phyloP scores from a whole-genome alignment of 495 filamentous ascomycete species.

The Podospora conica region DNA sequence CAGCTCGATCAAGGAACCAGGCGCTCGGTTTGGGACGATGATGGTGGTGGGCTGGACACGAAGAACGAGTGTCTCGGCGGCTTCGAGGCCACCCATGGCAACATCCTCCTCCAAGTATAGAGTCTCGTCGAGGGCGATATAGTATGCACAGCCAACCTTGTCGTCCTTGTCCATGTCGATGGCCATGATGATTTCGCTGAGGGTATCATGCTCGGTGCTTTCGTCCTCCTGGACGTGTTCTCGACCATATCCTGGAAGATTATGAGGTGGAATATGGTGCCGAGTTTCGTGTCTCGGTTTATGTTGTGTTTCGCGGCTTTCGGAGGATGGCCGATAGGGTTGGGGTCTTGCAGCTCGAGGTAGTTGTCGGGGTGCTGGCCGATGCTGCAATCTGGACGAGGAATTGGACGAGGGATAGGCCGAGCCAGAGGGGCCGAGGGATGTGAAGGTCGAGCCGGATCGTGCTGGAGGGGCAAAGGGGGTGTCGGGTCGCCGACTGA shows the following conservation, averaged over 20 bases:
- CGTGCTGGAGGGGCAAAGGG: neutral
- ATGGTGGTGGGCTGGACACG: slow-evolving; percentile 77
- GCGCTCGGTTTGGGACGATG: slow-evolving; percentile 63
- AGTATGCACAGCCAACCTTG: slow-evolving; percentile 83
- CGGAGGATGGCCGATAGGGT: neutral
- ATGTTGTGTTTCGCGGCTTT: neutral
- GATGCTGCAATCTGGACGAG: neutral
- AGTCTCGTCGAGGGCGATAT: slow-evolving; percentile 64
- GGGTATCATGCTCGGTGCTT: slow-evolving; percentile 40
- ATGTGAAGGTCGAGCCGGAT: neutral
- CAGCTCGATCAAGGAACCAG: slow-evolving; percentile 50
- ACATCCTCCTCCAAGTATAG: slow-evolving; percentile 79
- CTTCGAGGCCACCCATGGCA: slow-evolving; percentile 60
- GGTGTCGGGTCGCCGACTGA: neutral
- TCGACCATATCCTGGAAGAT: neutral
- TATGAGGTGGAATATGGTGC: neutral
- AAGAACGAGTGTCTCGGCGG: slow-evolving; percentile 68
- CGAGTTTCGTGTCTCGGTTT: neutral
- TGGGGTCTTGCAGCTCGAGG: neutral
- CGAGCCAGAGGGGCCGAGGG: neutral
- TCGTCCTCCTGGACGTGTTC: neutral
- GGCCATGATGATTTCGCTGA: slow-evolving; percentile 78
- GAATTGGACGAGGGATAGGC: neutral
- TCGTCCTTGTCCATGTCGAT: slow-evolving; percentile 67
- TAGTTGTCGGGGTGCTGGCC: neutral